A percentile compares a stretch with the other conserved stretches of the same genome.
phyloP scores from a whole-genome alignment of 345 rosid genomes.

The Pistacia atlantica region DNA sequence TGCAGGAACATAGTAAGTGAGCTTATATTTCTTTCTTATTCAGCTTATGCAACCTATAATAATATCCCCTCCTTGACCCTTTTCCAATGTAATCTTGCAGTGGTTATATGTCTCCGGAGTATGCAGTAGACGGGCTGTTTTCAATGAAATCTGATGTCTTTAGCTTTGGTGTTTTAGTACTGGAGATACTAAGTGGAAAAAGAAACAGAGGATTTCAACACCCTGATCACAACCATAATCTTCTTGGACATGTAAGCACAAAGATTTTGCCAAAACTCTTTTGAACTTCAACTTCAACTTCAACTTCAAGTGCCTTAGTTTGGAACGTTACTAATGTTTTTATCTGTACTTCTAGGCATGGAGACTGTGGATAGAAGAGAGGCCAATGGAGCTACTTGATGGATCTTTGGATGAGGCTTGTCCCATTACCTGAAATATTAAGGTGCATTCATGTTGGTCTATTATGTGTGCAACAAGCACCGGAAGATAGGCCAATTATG shows the following conservation, averaged over 20 bases:
- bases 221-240: slow-evolving; percentile 21
- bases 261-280: background rate
- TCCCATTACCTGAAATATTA: background rate
- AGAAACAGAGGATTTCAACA: slow-evolving; percentile 29
- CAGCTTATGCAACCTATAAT: background rate
- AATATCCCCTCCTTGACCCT: background rate
- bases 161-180: slow-evolving; percentile 36
- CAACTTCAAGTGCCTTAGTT: background rate
- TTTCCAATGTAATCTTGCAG: slow-evolving; percentile 10
- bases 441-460: slow-evolving; percentile 24
- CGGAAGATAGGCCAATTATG: slow-evolving; percentile 30
- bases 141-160: slow-evolving; percentile 37
- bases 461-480: slow-evolving; percentile 22
- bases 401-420: background rate
- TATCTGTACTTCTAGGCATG: slow-evolving; percentile 30
- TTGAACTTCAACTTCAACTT: too few species aligned
- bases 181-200: slow-evolving; percentile 33
- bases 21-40: background rate
- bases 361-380: slow-evolving; percentile 33
- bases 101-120: slow-evolving; percentile 37
- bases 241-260: slow-evolving; percentile 21
- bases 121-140: slow-evolving; percentile 27
- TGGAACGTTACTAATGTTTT: background rate
- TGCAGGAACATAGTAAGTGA: slow-evolving; percentile 46
- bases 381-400: slow-evolving; percentile 15